Evolutionary conservation across 2,329 filamentous ascomycete species (phyloP), one percentile per base, ranked within the genome.

Genomic region (Venturia effusa): DNA sequence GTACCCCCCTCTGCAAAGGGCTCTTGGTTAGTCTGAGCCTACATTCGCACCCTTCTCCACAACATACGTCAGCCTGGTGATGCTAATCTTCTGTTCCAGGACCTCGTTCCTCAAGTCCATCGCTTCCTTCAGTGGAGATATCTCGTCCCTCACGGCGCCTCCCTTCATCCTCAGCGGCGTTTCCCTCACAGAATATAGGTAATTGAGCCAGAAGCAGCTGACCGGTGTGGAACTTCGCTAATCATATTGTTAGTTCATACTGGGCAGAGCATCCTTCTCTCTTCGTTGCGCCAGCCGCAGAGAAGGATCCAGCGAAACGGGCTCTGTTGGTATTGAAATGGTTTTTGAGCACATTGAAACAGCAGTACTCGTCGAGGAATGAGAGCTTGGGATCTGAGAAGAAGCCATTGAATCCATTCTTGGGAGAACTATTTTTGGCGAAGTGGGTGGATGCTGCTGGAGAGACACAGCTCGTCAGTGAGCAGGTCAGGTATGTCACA

Each of bases 331-430:
- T 97, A n/a, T 80, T 97, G 70, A 95, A 93, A 76, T 97, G 93
- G 93, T 97, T 97, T 78, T 78, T 97, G 64, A 92, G 87, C 71
- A 96, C 92, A 3, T 81, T 97, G 62, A 96, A 94, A 79, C 90
- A 95, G 76, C 91, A 96, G 74, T 88, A 88, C 73, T 83, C 82
- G 69, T 85, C 81, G 69, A 80, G 85, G 65, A 95, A 90, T 73
- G 92, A 97, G 74, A 86, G 87, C 74, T 76, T 86, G 67, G 92
- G 91, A 61, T 94, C 91, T 72, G 93, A 97, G 81, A 97, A 97
- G 85, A 99, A 97, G 81, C 93, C 93, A 2, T 79, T 99, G 66
- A 97, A 99, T 73, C 94, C 94, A 0, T 97, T 99, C 78, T 78
- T 99, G 41, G 93, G 93, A 64, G 93, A 99, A 79, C 83, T 97